Evolutionary conservation across 441 rosid species (phyloP), one percentile per base, ranked within the genome.

Genomic region (Jatropha podagrica): DNA sequence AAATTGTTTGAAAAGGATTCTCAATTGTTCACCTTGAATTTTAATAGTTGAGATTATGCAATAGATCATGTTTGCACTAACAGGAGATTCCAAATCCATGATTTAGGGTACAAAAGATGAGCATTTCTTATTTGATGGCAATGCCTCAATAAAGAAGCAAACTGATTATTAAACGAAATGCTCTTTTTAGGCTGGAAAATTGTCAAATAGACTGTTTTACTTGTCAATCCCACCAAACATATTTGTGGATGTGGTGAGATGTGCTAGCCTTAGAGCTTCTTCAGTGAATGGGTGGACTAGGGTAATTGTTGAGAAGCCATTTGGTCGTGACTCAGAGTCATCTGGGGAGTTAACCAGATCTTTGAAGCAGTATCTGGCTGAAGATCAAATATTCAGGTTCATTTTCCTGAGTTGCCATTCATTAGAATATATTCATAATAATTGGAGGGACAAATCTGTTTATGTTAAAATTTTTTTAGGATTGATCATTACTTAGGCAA

Each of bases 401-500:
- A 49, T 56, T 74, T 72, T 68, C 13, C 59, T 61, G 52, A 69
- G 37, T 38, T 76, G n/a, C 70, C 72, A 46, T 6, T 27, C 60
- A 11, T 9, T 38, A 5, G 41, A n/a, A 37, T 44, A 18, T 12
- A 52, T 18, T 11, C 52, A 67, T 37, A 8, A 38, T 32, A 1
- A 9, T 41, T 5, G 7, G 12, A 8, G 5, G 54, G 64, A 72
- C n/a, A 20, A 9, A 48, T 72, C 23, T 80, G 64, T 49, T 72
- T 37, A 11, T 37, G 13, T 54, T 65, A 12, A 68, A 65, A 58
- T 20, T 52, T 74, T 41, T 72, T 38, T 77, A 91, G 98, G 86
- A 93, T 95, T 81, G 96, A 93, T 70, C 99, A 95, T 81, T 89
- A 95, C 82, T 79, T 95, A 87, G 99, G 99, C 18, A 90, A 95